These are phyloP conservation scores for Aegilops bicornis DNA, from an alignment of 176 grass and related monocot genomes.

Conservation along the genomic window DNA sequence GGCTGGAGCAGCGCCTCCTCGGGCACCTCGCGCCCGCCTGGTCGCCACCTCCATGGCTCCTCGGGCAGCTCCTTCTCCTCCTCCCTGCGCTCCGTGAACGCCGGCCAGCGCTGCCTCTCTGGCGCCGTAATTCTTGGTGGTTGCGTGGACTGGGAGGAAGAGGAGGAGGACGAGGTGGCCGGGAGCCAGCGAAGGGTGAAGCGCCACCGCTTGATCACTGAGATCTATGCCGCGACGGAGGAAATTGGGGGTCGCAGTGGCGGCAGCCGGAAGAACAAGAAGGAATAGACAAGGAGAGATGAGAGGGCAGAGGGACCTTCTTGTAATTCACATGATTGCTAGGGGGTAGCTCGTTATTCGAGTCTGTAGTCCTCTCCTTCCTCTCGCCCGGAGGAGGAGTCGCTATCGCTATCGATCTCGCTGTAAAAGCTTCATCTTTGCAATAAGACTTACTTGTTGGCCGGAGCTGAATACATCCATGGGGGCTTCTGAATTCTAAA, in stretches of 20 bases:
- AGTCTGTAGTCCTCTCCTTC: neutral
- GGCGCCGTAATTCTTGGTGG: neutral
- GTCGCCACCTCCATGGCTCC: too few relatives aligned
- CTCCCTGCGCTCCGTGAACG: constrained; percentile 41
- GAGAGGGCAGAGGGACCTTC: constrained; percentile 6
- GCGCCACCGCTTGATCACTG: constrained; percentile 46
- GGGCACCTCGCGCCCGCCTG: too few relatives aligned
- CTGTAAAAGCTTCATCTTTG: constrained; percentile 23
- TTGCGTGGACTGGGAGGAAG: constrained; percentile 3
- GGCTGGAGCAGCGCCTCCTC: constrained; percentile 25
- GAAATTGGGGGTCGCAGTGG: constrained; percentile 27
- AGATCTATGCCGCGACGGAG: constrained; percentile 48
- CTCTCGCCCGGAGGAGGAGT: neutral
- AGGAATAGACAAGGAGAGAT: constrained; percentile 30
- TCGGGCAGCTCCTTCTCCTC: constrained; percentile 24
- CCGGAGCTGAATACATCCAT: neutral
- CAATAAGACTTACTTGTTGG: constrained; percentile 30
- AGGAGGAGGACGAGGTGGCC: constrained; percentile 22
- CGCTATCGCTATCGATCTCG: neutral
- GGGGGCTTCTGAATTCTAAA: neutral
- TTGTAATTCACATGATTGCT: constrained; percentile 31
- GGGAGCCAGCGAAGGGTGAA: constrained; percentile 36
- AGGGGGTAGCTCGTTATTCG: constrained; percentile 42
- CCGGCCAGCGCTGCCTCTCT: too few relatives aligned
- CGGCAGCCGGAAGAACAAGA: constrained; percentile 18